These are phyloP conservation scores for Zymoseptoria crescenta DNA, from an alignment of 2,329 filamentous ascomycete species.

Conservation along the genomic window DNA sequence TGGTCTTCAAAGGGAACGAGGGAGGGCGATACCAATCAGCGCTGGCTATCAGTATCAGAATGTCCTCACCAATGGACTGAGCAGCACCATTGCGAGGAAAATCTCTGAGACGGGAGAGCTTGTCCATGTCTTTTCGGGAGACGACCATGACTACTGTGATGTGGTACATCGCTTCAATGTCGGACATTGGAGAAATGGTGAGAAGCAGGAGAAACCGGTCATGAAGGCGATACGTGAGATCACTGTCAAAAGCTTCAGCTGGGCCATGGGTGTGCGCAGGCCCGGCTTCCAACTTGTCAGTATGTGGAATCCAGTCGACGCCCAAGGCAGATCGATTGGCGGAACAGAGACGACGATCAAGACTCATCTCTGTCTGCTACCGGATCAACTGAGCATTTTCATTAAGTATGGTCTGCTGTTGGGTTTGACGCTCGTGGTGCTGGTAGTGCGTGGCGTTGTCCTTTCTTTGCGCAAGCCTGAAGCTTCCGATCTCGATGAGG, in stretches of 20 bases:
- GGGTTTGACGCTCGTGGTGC: slow-evolving; percentile 42
- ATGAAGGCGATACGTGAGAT: slow-evolving; percentile 56
- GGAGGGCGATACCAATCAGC: slow-evolving; percentile 70
- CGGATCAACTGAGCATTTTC: slow-evolving; percentile 79
- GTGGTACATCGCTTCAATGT: slow-evolving; percentile 57
- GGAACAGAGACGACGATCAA: slow-evolving; percentile 56
- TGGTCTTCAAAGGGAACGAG: slow-evolving; percentile 76
- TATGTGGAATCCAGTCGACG: slow-evolving; percentile 83
- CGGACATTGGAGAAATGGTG: slow-evolving; percentile 12
- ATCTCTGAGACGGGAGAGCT: slow-evolving; percentile 60
- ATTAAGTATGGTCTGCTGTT: slow-evolving; percentile 65
- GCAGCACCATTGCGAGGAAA: slow-evolving; percentile 64
- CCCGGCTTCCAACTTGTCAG: slow-evolving; percentile 85
- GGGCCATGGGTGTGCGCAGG: slow-evolving; percentile 88
- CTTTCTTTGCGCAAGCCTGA: slow-evolving; percentile 21
- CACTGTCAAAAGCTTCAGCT: slow-evolving; percentile 89
- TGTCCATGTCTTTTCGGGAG: slow-evolving; percentile 81
- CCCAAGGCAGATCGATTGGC: slow-evolving; percentile 26
- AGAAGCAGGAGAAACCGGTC: slow-evolving; percentile 46
- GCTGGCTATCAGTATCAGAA: slow-evolving; percentile 95
- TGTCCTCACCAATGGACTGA: slow-evolving; percentile 70
- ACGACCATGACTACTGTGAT: slow-evolving; percentile 98
- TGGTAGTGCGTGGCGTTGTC: slow-evolving; percentile 40
- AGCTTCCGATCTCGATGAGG: slow-evolving; percentile 6
- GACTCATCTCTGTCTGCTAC: slow-evolving; percentile 82